Evolutionary conservation across 805 yeast species (phyloP), one percentile per base, ranked within the genome.

Genomic region (Ogataea pini): DNA sequence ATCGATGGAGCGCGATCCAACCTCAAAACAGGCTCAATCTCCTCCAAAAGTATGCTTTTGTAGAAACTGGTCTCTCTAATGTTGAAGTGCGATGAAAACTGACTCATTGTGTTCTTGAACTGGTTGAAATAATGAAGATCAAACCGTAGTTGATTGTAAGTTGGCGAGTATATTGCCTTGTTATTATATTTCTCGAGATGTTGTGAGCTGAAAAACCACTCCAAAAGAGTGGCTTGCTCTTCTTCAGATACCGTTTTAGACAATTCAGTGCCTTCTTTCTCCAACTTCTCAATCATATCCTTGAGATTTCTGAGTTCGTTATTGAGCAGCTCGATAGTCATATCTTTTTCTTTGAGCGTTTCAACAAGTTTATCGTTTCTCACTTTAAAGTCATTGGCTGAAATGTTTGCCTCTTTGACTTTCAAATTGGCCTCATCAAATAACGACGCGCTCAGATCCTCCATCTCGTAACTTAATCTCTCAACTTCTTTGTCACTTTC

Each of bases 381-480:
- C 42, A 78, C 66, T 56, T 83, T 81, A 51, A 73, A 73, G 28
- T 79, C 80, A 60, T 83, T 76, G 4, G 83, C 78, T 48, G 84
- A 86, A 45, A 80, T 74, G 50, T 87, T 79, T 0, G 96, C 96
- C 52, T 83, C 80, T 42, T 85, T 80, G 6, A 89, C 96, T 88
- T 88, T 87, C 42, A 77, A 76, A 62, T 89, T 89, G 12, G 96
- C 96, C 61, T 89, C 94, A 52, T 80, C 85, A 61, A 89, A 89
- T 27, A 89, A 68, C 1, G 90, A 80, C 1, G 84, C 88, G 1
- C 90, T 80, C 40, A 89, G 68, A 33, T 88, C 96, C 60, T 87
- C 94, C 31, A 89, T 86, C 62, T 89, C 96, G 27, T 75, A 79
- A 52, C 84, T 79, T 43, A 89, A 67, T 49, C 77, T 75, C 39